Conservation (phyloP, 2,329 filamentous ascomycete species). For the Aspergillus nomiae region DNA sequence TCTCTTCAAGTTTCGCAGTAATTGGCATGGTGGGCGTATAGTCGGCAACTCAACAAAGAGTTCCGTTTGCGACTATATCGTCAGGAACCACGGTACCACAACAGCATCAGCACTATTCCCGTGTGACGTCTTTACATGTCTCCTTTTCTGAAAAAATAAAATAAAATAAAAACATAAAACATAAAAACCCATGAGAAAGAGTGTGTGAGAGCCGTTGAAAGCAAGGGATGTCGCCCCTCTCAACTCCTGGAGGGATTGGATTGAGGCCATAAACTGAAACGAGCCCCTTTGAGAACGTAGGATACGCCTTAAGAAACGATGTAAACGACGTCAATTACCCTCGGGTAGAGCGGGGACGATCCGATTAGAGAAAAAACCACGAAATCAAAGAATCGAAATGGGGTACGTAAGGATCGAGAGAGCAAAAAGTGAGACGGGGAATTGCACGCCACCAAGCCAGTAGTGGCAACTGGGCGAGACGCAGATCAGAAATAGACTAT, state of each 20-base stretch:
- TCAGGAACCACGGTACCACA: background rate
- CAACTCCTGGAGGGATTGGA: background rate
- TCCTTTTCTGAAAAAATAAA: background rate
- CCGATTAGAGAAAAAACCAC: background rate
- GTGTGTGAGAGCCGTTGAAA: background rate
- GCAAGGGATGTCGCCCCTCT: background rate
- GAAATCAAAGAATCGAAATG: background rate
- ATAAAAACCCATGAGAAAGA: background rate
- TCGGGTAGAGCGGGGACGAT: background rate
- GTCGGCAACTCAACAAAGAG: background rate
- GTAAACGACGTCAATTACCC: background rate
- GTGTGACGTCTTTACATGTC: background rate
- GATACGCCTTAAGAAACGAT: background rate
- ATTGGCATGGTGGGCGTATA: background rate
- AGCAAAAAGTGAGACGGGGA: conserved; percentile 2
- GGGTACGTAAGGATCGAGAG: background rate
- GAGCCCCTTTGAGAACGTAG: background rate
- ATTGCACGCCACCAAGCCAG: conserved; percentile 1
- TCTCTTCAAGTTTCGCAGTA: background rate
- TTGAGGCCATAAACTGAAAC: background rate
- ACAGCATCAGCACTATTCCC: background rate
- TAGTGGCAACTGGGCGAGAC: conserved; percentile 9
- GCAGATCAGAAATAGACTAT: conserved; percentile 8
- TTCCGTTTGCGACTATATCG: background rate
- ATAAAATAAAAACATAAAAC: too few relatives aligned